Percentiles rank a stretch among this genome's conserved stretches.
Conservation (phyloP, 208 protist species). For the Crithidia expoeki region DNA sequence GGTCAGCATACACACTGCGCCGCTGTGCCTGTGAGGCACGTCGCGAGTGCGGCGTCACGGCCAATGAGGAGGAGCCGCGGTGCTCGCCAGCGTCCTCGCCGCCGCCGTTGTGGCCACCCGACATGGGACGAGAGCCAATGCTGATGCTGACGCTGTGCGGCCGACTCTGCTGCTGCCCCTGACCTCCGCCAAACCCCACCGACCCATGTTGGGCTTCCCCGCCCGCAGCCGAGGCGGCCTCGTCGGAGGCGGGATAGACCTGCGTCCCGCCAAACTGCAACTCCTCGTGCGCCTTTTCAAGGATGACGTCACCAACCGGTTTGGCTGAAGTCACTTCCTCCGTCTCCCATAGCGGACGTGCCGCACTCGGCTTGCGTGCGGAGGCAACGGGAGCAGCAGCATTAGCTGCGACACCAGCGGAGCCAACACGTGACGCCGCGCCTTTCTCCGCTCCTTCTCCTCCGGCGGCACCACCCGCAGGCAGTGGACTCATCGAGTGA, state of each 20-base stretch:
- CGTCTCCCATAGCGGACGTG: background rate
- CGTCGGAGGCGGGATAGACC: slow-evolving; percentile 7
- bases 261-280: slow-evolving; percentile 28
- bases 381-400: background rate
- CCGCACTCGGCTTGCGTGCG: slow-evolving; percentile 6
- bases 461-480: background rate
- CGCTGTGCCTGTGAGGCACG: slow-evolving; percentile 14
- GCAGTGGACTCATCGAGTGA: slow-evolving; percentile 12
- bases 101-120: slow-evolving; percentile 10
- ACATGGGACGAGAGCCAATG: slow-evolving; percentile 8
- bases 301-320: slow-evolving; percentile 65
- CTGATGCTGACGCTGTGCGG: slow-evolving; percentile 5
- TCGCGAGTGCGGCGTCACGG: background rate
- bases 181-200: background rate
- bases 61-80: slow-evolving; percentile 8
- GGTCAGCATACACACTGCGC: slow-evolving; percentile 25
- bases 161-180: background rate
- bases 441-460: background rate
- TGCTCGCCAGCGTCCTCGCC: slow-evolving; percentile 36
- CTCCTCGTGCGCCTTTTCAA: slow-evolving; percentile 65
- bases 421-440: background rate
- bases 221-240: background rate
- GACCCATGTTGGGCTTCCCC: background rate
- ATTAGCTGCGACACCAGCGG: background rate
- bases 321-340: slow-evolving; percentile 15